Conservation (phyloP, 2,329 filamentous ascomycete species). For the Pseudopyrenochaeta lycopersici region DNA sequence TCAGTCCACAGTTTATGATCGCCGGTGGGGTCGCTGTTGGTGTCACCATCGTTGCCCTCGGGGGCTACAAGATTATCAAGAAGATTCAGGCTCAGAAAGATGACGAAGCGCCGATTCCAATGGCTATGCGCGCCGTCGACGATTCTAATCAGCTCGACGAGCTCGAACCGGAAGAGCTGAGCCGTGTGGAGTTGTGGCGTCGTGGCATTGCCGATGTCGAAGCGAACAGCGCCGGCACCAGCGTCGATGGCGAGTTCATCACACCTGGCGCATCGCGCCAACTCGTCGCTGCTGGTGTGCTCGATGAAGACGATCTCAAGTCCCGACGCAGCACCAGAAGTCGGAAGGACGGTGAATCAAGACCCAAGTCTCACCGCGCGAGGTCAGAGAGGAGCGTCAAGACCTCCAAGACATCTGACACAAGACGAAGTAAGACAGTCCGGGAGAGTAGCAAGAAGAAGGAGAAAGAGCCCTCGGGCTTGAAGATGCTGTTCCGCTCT, state of each 20-base stretch:
- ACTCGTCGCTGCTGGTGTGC: constrained; percentile 55
- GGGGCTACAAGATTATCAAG: constrained; percentile 97
- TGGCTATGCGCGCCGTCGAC: constrained; percentile 26
- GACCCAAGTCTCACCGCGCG: constrained; percentile 38
- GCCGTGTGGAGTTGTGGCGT: constrained; percentile 69
- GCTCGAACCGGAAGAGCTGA: constrained; percentile 65
- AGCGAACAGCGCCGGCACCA: constrained; percentile 64
- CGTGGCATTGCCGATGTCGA: constrained; percentile 69
- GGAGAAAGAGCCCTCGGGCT: constrained; percentile 54
- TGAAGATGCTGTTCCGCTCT: constrained; percentile 54
- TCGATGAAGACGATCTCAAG: constrained; percentile 59
- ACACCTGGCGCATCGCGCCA: constrained; percentile 63
- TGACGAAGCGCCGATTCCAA: constrained; percentile 34
- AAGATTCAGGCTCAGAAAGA: constrained; percentile 67
- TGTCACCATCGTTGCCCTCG: constrained; percentile 94
- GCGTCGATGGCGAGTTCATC: constrained; percentile 72
- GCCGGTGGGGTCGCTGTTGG: constrained; percentile 88
- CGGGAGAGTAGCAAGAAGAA: constrained; percentile 40
- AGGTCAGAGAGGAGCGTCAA: constrained; percentile 39
- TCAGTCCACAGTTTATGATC: constrained; percentile 93
- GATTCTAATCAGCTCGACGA: constrained; percentile 60
- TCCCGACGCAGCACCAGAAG: constrained; percentile 41
- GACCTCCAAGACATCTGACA: constrained; percentile 33
- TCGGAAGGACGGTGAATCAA: constrained; percentile 31
- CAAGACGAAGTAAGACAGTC: constrained; percentile 29